Percentiles rank a stretch among this genome's conserved stretches.
These are phyloP conservation scores for Pittosporum tobira DNA, from an alignment of 129 eudicot species.

Conservation along the genomic window DNA sequence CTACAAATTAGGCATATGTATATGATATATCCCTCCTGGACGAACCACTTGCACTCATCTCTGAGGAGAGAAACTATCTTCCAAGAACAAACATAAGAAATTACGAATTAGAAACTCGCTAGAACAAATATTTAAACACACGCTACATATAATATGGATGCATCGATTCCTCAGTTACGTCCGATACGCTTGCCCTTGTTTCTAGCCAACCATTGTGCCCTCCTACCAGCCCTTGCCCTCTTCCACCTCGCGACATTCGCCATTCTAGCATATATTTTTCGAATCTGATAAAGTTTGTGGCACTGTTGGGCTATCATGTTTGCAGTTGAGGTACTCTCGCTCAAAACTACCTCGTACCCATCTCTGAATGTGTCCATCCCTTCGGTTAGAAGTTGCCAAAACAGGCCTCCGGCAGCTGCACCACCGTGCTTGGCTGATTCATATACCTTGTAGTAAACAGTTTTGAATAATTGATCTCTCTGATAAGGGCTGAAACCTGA, in stretches of 20 bases:
- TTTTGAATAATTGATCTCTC: constrained; percentile 52
- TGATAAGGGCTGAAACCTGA: constrained; percentile 45
- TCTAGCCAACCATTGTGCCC: constrained; percentile 46
- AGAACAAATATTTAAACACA: not conserved
- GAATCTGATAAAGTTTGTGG: constrained; percentile 46
- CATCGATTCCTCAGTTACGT: constrained; percentile 13
- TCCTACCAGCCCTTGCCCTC: constrained; percentile 49
- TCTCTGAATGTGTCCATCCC: constrained; percentile 72
- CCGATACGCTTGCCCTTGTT: constrained; percentile 50
- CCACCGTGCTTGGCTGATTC: constrained; percentile 81
- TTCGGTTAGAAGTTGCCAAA: constrained; percentile 78
- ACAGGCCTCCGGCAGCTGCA: constrained; percentile 71
- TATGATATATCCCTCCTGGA: constrained; percentile 39
- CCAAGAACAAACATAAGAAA: not conserved
- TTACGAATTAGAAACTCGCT: not conserved
- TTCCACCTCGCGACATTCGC: constrained; percentile 58
- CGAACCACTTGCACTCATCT: constrained; percentile 40
- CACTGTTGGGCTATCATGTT: constrained; percentile 64
- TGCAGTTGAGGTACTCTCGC: constrained; percentile 58
- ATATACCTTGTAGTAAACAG: constrained; percentile 56
- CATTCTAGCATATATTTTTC: constrained; percentile 66
- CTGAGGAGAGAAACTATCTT: constrained; percentile 31
- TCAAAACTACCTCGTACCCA: constrained; percentile 57
- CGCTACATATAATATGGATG: not conserved
- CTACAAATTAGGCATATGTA: too few relatives aligned